Evolutionary conservation across 2,329 filamentous ascomycete species (phyloP), one percentile per base, ranked within the genome.

Genomic region (Sarocladiaceae sp.): DNA sequence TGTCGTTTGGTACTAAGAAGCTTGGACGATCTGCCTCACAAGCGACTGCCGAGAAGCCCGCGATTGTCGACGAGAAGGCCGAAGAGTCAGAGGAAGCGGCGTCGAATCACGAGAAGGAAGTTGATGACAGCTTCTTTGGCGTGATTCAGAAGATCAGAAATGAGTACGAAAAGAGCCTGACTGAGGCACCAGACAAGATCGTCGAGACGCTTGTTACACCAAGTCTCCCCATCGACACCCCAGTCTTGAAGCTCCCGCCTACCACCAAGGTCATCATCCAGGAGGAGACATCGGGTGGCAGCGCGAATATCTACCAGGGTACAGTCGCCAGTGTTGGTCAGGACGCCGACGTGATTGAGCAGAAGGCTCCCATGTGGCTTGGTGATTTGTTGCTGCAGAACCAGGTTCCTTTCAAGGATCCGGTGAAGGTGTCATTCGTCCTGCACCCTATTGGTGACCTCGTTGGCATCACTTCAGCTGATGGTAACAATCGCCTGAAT

Each of bases 351-450:
- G 72, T 86, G 18, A 86, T 99, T 50, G 92, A 97, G 71, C 87
- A 90, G 62, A 82, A 86, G 36, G 91, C 87, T 5, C 93, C 94
- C 2, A 87, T 88, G 75, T 99, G 94, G 94, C 77, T 99, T 6
- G 92, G 88, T 13, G 92, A 97, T 57, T 80, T 96, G 31, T 75
- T 99, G 13, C 74, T 99, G 44, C 65, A 90, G 75, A 97, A 97
- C 65, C 79, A 83, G 64, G 82, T 90, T 8, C 47, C 47, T 12
- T 71, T 78, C 54, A 97, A 97, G 72, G 94, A 97, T n/a, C 85
- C 92, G 1, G 83, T 93, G 59, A 99, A 99, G 76, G 86, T 97
- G n/a, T 92, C 90, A 3, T 99, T 99, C 63, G 81, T 96, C 15
- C 76, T 99, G 22, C 83, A 94, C 59, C 92, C 94, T 0, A 79